Evolutionary conservation across 805 yeast genomes (phyloP).

Genomic region (Clavispora carvajalis): DNA sequence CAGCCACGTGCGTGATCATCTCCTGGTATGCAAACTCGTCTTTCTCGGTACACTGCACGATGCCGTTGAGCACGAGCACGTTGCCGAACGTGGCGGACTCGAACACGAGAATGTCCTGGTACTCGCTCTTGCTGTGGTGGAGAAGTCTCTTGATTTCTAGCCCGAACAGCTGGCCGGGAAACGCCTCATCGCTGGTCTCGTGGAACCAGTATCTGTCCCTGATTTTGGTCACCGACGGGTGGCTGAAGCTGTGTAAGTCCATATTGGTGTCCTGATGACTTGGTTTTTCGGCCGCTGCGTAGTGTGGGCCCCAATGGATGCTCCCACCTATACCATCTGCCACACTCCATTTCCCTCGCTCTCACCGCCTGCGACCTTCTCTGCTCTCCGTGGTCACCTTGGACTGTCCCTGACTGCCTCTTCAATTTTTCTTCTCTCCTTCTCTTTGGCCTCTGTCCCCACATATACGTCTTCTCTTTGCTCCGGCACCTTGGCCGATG

Average conservation of each 20-base stretch:
- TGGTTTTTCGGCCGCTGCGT: no score
- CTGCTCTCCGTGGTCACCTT: no score
- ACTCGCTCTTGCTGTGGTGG: constrained; percentile 62
- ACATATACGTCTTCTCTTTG: no score
- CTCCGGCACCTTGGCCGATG: no score
- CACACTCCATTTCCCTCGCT: no score
- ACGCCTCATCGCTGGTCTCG: constrained; percentile 62
- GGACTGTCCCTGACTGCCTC: no score
- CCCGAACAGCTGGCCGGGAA: constrained; percentile 85
- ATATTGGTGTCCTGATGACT: no score
- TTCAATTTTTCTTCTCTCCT: no score
- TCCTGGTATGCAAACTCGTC: constrained; percentile 96
- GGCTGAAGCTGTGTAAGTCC: constrained; percentile 13
- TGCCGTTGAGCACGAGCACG: constrained; percentile 85
- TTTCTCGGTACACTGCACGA: constrained; percentile 83
- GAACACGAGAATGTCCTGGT: constrained; percentile 80
- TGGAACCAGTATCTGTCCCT: constrained; percentile 62
- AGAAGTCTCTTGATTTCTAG: constrained; percentile 59
- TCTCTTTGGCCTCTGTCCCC: no score
- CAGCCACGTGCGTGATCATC: constrained; percentile 78
- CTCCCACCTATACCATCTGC: no score
- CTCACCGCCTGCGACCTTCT: no score
- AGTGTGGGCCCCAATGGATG: no score
- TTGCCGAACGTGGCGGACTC: constrained; percentile 75
- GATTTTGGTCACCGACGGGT: constrained; percentile 22